Evolutionary conservation across 768 basidiomycete species (phyloP).

Genomic region (Mycena vitilis): DNA sequence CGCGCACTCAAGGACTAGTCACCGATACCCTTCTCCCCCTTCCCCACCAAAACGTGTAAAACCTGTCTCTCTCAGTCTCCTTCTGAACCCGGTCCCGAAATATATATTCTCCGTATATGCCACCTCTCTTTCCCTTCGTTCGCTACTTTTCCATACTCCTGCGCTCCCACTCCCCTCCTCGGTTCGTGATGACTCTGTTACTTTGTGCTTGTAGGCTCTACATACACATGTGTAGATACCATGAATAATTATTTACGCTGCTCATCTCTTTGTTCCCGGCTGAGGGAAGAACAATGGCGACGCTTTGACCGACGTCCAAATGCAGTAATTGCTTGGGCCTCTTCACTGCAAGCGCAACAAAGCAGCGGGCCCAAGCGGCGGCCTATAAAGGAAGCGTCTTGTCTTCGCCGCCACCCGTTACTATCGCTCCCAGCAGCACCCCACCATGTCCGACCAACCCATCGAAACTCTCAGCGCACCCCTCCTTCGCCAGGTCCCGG

Average conservation of each 20-base stretch:
- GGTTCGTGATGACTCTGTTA: conserved; percentile 23
- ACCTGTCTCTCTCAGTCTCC: conserved; percentile 30
- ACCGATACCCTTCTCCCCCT: conserved; percentile 27
- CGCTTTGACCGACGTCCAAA: no score
- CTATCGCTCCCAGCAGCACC: background rate
- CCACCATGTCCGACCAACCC: conserved; percentile 8
- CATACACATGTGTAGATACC: conserved; percentile 19
- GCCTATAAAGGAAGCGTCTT: background rate
- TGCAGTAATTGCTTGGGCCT: background rate
- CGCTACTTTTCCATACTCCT: background rate
- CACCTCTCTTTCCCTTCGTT: conserved; percentile 10
- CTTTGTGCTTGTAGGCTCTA: conserved; percentile 13
- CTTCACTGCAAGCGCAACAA: conserved; percentile 18
- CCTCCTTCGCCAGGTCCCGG: conserved; percentile 13
- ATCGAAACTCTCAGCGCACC: conserved; percentile 1
- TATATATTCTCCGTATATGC: conserved; percentile 26
- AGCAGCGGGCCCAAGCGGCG: conserved; percentile 17
- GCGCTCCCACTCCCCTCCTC: background rate
- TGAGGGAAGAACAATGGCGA: no score
- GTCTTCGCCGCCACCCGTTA: background rate
- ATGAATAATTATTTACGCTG: conserved; percentile 31
- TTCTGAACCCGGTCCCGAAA: conserved; percentile 26
- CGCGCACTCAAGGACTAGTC: conserved; percentile 20
- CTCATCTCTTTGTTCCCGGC: background rate
- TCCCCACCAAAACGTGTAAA: conserved; percentile 6